These are phyloP conservation scores for Tylopilus orsonianus DNA, from an alignment of 1,284 basidiomycete genomes.

Conservation along the genomic window DNA sequence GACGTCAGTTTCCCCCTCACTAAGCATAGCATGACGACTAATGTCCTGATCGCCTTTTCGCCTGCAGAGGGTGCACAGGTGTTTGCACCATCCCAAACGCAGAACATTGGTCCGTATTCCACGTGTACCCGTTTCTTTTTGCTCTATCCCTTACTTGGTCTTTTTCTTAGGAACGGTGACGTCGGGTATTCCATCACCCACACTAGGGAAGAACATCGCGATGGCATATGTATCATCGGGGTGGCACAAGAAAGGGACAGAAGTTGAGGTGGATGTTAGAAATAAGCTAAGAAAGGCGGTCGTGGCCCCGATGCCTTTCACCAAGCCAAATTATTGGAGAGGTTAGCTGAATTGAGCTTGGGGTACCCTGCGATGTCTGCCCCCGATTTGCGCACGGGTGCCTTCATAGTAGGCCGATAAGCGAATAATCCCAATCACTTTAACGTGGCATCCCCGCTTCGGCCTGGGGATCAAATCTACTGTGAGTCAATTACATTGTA, in stretches of 20 bases:
- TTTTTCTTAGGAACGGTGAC: slow-evolving; percentile 66
- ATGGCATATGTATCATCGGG: slow-evolving; percentile 89
- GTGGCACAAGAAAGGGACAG: slow-evolving; percentile 89
- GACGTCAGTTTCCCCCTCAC: slow-evolving; percentile 51
- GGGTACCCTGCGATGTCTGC: neutral
- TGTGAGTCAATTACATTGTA: neutral
- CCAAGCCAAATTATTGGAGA: slow-evolving; percentile 69
- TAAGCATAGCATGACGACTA: neutral
- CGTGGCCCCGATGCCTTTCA: slow-evolving; percentile 80
- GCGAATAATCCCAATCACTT: neutral
- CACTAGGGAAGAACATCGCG: slow-evolving; percentile 88
- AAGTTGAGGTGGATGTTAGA: slow-evolving; percentile 77
- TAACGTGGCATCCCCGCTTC: neutral
- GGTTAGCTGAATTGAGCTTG: slow-evolving; percentile 35
- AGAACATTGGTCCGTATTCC: slow-evolving; percentile 54
- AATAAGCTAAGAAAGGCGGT: slow-evolving; percentile 70
- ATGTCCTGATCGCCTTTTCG: slow-evolving; percentile 9
- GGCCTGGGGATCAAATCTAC: neutral
- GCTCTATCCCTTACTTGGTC: slow-evolving; percentile 1
- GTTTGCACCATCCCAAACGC: slow-evolving; percentile 52
- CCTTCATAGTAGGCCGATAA: neutral
- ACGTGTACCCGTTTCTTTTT: neutral
- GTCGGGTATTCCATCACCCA: slow-evolving; percentile 94
- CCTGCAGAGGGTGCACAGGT: slow-evolving; percentile 78
- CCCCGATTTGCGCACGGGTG: neutral